Base-by-base conservation (phyloP, 805 yeast genomes). In the Nakazawaea wickerhamii region DNA sequence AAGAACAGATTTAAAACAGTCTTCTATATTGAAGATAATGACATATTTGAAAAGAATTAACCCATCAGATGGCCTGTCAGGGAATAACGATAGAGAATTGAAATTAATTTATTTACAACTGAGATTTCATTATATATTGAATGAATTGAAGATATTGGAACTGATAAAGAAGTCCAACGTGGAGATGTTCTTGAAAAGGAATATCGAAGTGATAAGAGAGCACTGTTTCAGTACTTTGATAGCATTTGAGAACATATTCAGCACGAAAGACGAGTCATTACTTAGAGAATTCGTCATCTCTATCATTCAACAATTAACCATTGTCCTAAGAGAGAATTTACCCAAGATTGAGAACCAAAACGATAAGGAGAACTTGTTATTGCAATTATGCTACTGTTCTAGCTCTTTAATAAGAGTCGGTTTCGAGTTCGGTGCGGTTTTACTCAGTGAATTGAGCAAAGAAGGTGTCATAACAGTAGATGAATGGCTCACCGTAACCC, bases 381-480 rank as follows among this genome's bases (percentile, higher is more conserved):
- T 91, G 26, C 99, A 91, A 61, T 62, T 90, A 30, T 79, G 87
- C 1, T 91, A 90, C 62, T 86, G 96, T 50, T 83, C 95, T n/a
- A 88, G 84, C 56, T 81, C 95, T 28, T 67, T 91, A 40, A 80
- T 84, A 1, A 68, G 89, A 48, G 75, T 77, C 17, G 82, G 85
- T 11, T 77, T 77, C 3, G 86, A 84, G 51, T 85, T 86, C 57
- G 82, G 85, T 62, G 59, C 68, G 23, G 49, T 74, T n/a, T 59
- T 79, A 40, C 56, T 72, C 1, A 59, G 67, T 46, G 66, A 67
- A 32, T 52, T 77, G 11, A 44, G 54, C n/a, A 50, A 54, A 21
- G 35, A 50, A 1, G 55, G 51, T 19, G 40, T 64, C 2, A 53
- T 68, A 2, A 60, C 66, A n/a, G 55, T 59, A 20, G 48, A 50